Conservation (phyloP, 2,329 filamentous ascomycete genomes). For the Aureobasidium sp. region DNA sequence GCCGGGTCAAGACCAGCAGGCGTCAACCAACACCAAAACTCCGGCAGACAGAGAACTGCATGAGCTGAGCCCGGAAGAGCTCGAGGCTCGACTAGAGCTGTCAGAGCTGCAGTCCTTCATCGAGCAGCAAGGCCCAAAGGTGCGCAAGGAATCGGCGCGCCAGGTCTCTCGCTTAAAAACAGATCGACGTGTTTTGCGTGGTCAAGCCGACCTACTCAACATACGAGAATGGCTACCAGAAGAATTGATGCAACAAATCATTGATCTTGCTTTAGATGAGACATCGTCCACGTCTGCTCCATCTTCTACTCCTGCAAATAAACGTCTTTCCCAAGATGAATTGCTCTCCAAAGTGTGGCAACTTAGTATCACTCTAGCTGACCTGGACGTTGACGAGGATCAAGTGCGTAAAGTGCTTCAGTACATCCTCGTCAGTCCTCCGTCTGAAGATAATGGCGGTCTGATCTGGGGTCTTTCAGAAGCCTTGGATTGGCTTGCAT, state of each 20-base stretch:
- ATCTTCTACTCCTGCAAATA: conserved; percentile 1
- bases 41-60: conserved; percentile 33
- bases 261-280: conserved; percentile 66
- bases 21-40: conserved; percentile 6
- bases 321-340: conserved; percentile 60
- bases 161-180: conserved; percentile 75
- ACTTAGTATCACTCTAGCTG: conserved; percentile 63
- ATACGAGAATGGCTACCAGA: conserved; percentile 71
- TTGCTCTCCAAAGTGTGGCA: conserved; percentile 77
- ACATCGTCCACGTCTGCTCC: conserved; percentile 37
- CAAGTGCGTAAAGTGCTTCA: conserved; percentile 59
- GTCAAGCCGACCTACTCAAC: conserved; percentile 67
- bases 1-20: background rate
- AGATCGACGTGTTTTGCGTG: conserved; percentile 72
- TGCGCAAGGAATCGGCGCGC: conserved; percentile 69
- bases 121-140: conserved; percentile 74
- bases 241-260: conserved; percentile 69
- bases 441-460: conserved; percentile 47
- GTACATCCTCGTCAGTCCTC: conserved; percentile 60
- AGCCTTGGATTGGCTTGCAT: conserved; percentile 82
- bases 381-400: conserved; percentile 59
- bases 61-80: conserved; percentile 72
- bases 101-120: conserved; percentile 84
- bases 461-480: conserved; percentile 81
- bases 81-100: conserved; percentile 81